Conservation (phyloP, 345 rosid genomes). For the Hibiscus mutabilis region DNA sequence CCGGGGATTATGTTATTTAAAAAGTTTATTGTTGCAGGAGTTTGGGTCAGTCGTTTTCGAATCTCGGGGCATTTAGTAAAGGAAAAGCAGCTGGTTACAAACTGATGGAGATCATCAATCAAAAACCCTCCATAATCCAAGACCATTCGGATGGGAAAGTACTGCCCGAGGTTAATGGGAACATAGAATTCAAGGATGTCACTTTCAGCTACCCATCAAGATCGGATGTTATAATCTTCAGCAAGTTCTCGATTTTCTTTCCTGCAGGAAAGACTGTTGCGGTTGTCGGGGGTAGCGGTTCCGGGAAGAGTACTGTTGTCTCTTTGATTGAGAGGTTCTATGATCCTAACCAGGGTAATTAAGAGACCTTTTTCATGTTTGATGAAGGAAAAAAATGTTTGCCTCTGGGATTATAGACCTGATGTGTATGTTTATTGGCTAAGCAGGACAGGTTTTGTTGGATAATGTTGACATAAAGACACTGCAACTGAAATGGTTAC, state of each 20-base stretch:
- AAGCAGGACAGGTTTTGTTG: conserved; percentile 80
- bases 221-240: conserved; percentile 86
- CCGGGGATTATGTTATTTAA: not conserved
- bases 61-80: conserved; percentile 97
- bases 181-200: conserved; percentile 85
- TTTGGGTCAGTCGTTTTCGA: conserved; percentile 96
- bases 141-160: conserved; percentile 63
- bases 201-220: conserved; percentile 96
- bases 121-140: conserved; percentile 78
- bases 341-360: conserved; percentile 82
- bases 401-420: conserved; percentile 8
- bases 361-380: not conserved
- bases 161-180: conserved; percentile 72
- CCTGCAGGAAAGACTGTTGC: conserved; percentile 97
- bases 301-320: conserved; percentile 98
- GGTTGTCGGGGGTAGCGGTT: conserved; percentile 97
- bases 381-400: not conserved
- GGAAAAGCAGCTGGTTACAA: conserved; percentile 96
- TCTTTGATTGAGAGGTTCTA: conserved; percentile 92
- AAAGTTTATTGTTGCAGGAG: conserved; percentile 52
- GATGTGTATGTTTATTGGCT: conserved; percentile 8
- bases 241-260: conserved; percentile 78
- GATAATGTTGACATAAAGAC: conserved; percentile 86
- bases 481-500: conserved; percentile 76
- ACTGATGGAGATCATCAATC: conserved; percentile 93